These are phyloP conservation scores for Yamadazyma atlantica DNA, from an alignment of 1,139 yeast species.

Conservation along the genomic window DNA sequence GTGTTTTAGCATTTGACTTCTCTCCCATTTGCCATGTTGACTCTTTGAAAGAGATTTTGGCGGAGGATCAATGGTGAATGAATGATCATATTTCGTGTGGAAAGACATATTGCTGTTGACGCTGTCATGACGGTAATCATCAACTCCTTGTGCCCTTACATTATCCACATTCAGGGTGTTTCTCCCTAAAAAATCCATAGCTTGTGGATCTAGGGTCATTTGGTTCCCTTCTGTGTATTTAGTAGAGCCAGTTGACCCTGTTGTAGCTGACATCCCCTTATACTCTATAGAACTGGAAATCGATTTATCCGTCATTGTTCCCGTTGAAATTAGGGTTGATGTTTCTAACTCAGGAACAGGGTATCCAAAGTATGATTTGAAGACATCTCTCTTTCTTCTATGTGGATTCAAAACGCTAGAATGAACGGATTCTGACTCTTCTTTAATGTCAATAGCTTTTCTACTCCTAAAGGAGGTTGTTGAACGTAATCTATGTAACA, in stretches of 20 bases:
- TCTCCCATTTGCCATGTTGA: slow-evolving; percentile 21
- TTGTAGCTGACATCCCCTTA: neutral
- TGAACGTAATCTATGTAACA: neutral
- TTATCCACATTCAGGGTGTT: neutral
- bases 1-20: slow-evolving; percentile 22
- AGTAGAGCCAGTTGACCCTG: neutral
- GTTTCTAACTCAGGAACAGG: neutral
- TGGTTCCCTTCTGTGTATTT: neutral
- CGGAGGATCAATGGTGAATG: slow-evolving; percentile 14
- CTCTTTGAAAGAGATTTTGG: slow-evolving; percentile 15
- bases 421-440: neutral
- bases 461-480: neutral
- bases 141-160: neutral
- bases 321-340: neutral
- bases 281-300: neutral
- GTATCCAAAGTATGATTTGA: slow-evolving; percentile 1
- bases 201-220: slow-evolving; percentile 2
- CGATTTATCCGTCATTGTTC: slow-evolving; percentile 2
- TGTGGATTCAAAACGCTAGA: neutral
- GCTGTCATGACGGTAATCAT: neutral
- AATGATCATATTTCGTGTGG: slow-evolving; percentile 13
- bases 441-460: neutral
- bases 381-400: slow-evolving; percentile 2
- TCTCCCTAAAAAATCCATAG: neutral
- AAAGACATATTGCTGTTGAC: slow-evolving; percentile 1